Percentiles rank a stretch among this genome's conserved stretches.
Evolutionary conservation across 345 rosid species (phyloP).

Genomic region (Syzygium aromaticum): DNA sequence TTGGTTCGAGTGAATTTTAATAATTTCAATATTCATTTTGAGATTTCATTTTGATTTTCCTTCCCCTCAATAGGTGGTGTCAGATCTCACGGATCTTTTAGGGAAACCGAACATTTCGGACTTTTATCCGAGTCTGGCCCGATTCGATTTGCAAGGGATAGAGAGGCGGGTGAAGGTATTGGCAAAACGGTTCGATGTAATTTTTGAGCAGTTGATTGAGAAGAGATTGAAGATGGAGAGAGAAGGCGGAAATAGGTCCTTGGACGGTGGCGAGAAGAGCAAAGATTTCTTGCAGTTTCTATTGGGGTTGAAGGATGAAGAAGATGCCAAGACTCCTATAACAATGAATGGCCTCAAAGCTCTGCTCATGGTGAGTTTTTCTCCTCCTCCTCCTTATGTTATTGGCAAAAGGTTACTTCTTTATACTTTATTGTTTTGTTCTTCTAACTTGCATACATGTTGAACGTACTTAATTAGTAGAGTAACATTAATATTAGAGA

Average conservation of each 20-base stretch:
- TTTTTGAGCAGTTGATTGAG: constrained; percentile 23
- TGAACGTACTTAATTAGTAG: background rate
- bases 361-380: constrained; percentile 31
- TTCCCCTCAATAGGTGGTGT: background rate
- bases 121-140: constrained; percentile 28
- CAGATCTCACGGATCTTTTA: background rate
- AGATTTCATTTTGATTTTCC: background rate
- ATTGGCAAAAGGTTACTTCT: background rate
- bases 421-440: background rate
- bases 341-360: constrained; percentile 38
- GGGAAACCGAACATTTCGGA: constrained; percentile 46
- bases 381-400: background rate
- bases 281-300: constrained; percentile 51
- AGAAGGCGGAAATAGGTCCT: background rate
- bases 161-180: constrained; percentile 12
- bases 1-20: background rate
- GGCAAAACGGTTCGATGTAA: constrained; percentile 12
- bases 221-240: constrained; percentile 12
- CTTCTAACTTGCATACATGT: background rate
- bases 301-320: constrained; percentile 23
- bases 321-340: constrained; percentile 30
- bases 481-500: background rate
- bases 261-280: background rate
- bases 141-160: constrained; percentile 56
- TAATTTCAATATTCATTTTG: background rate